Evolutionary conservation across 176 grass and related monocot species (phyloP).

Genomic region (Ensete glaucum): DNA sequence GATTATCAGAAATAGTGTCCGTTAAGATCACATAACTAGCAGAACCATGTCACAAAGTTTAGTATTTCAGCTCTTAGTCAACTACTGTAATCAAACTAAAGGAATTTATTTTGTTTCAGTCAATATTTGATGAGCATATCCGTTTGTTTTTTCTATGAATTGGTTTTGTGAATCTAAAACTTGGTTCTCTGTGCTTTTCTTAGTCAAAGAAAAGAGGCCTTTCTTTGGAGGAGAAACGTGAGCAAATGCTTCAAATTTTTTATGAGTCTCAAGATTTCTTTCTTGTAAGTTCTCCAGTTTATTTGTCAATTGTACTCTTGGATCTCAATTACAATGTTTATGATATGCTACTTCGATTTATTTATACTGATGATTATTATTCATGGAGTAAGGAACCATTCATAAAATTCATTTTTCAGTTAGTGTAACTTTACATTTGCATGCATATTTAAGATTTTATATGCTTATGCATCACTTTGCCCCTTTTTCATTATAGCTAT

Average conservation of each 20-base stretch:
- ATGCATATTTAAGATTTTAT: background rate
- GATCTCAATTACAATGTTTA: background rate
- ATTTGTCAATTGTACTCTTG: background rate
- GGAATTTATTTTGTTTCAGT: too few species aligned
- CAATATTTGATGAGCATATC: too few species aligned
- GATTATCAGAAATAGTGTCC: too few species aligned
- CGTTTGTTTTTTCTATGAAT: too few species aligned
- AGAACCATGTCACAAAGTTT: too few species aligned
- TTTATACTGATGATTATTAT: background rate
- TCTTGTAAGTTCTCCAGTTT: constrained; percentile 37
- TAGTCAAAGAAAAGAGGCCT: constrained; percentile 99
- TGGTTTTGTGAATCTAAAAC: too few species aligned
- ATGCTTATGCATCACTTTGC: background rate
- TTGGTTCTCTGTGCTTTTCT: constrained; percentile 1
- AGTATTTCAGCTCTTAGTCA: too few species aligned
- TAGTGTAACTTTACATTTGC: background rate
- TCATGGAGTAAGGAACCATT: background rate
- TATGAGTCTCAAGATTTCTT: constrained; percentile 79
- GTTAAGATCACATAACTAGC: too few species aligned
- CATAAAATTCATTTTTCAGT: background rate
- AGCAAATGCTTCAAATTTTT: constrained; percentile 98
- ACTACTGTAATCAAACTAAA: too few species aligned
- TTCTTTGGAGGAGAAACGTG: constrained; percentile 83
- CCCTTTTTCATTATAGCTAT: background rate
- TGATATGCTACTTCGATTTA: background rate